Percentiles rank a stretch among this genome's conserved stretches.
Conservation (phyloP, 305 asterid genomes). For the Fraxinus xanthoxyloides region DNA sequence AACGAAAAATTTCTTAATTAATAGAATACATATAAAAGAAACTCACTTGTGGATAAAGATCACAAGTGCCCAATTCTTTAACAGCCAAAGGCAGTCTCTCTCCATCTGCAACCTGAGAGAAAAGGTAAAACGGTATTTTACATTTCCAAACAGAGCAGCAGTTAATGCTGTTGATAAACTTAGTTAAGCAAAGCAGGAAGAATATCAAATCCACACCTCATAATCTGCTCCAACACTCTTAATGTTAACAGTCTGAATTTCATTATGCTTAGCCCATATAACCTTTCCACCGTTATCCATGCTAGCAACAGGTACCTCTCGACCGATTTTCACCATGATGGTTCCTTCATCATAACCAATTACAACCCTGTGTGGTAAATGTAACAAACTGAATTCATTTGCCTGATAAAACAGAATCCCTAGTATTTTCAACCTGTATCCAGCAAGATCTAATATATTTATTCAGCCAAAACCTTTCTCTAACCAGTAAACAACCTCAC, state of each 20-base stretch:
- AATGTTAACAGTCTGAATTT: slow-evolving; percentile 93
- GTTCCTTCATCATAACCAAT: slow-evolving; percentile 99
- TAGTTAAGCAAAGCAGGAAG: slow-evolving; percentile 8
- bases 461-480: slow-evolving; percentile 10
- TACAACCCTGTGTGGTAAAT: slow-evolving; percentile 62
- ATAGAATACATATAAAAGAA: slow-evolving; percentile 20
- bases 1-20: neutral
- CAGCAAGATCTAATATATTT: neutral
- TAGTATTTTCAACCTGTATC: neutral
- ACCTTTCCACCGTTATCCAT: slow-evolving; percentile 98
- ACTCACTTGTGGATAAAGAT: slow-evolving; percentile 90
- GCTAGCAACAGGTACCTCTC: slow-evolving; percentile 96
- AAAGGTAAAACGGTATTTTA: slow-evolving; percentile 6
- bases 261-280: slow-evolving; percentile 93
- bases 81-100: slow-evolving; percentile 96
- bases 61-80: slow-evolving; percentile 96
- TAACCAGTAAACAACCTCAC: slow-evolving; percentile 9
- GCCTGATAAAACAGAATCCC: slow-evolving; percentile 7
- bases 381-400: slow-evolving; percentile 16
- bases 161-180: neutral
- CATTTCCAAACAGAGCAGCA: slow-evolving; percentile 1
- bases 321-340: slow-evolving; percentile 91
- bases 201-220: slow-evolving; percentile 56
- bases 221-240: slow-evolving; percentile 90
- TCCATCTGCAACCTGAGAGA: slow-evolving; percentile 89